These are phyloP conservation scores for Amesomyces nigricolor DNA, from an alignment of 2,329 filamentous ascomycete species.

Conservation along the genomic window DNA sequence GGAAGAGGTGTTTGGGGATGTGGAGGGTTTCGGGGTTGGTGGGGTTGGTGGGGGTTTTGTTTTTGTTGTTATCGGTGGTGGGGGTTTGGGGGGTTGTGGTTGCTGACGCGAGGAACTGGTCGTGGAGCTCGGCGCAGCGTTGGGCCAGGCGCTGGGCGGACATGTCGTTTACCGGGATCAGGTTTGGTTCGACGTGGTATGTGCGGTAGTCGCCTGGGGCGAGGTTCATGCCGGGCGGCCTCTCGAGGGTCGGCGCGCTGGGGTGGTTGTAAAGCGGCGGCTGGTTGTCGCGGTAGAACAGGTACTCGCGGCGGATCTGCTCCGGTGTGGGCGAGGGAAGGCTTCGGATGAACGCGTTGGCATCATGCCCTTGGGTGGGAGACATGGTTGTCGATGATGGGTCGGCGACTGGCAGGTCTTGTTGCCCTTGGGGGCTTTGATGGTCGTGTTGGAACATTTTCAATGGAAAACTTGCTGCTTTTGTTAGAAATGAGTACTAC, in stretches of 20 bases:
- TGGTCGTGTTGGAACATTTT: too few species aligned
- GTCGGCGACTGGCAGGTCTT: too few species aligned
- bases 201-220: neutral
- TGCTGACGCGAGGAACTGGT: neutral
- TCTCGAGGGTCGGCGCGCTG: neutral
- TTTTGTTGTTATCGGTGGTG: neutral
- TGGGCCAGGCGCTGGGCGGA: neutral
- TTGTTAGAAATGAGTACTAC: too few species aligned
- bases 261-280: neutral
- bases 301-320: neutral
- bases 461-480: too few species aligned
- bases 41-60: neutral
- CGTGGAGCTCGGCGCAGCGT: slow-evolving; percentile 1
- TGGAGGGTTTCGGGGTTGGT: neutral
- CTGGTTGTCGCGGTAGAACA: neutral
- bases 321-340: neutral
- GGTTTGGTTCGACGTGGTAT: neutral
- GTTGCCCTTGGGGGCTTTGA: too few species aligned
- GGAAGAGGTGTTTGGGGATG: neutral
- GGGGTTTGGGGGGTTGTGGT: neutral
- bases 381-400: too few species aligned
- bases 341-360: too few species aligned
- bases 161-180: neutral
- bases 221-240: too few species aligned
- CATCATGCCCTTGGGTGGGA: too few species aligned